A percentile compares a stretch with the other conserved stretches of the same genome.
phyloP scores from a whole-genome alignment of 495 filamentous ascomycete genomes.

The Penicillium goetzii region DNA sequence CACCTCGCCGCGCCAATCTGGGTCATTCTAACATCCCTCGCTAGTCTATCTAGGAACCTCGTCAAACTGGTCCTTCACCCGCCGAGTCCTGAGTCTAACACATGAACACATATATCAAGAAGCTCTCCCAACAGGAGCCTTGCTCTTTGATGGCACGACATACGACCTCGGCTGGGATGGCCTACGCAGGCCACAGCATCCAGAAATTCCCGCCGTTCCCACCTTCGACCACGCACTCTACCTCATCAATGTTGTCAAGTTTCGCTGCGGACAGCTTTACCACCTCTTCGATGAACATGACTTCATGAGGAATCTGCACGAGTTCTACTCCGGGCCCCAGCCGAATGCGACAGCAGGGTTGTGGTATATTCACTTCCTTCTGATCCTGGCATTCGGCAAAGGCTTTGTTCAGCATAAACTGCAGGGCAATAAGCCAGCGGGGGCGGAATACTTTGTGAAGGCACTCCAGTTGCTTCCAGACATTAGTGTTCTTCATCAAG shows the following conservation, averaged over 20 bases:
- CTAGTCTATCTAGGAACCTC: constrained; percentile 50
- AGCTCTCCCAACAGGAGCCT: constrained; percentile 37
- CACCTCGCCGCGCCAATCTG: not conserved
- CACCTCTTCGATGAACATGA: constrained; percentile 49
- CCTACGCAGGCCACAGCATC: constrained; percentile 25
- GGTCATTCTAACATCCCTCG: constrained; percentile 7
- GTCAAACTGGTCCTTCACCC: constrained; percentile 53
- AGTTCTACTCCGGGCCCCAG: constrained; percentile 39
- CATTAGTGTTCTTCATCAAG: constrained; percentile 35
- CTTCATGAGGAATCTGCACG: constrained; percentile 44
- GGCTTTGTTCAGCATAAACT: constrained; percentile 43
- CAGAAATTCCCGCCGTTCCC: constrained; percentile 37
- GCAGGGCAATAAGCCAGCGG: constrained; percentile 38
- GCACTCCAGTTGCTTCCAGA: constrained; percentile 48
- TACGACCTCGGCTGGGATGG: constrained; percentile 52
- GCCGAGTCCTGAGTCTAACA: constrained; percentile 43
- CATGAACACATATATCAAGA: constrained; percentile 43
- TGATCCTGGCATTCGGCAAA: constrained; percentile 50
- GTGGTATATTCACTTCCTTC: constrained; percentile 52
- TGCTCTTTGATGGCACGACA: constrained; percentile 44
- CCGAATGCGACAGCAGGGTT: constrained; percentile 29
- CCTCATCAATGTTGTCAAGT: constrained; percentile 49
- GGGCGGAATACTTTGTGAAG: constrained; percentile 43
- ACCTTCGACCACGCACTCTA: constrained; percentile 47
- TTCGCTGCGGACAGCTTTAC: constrained; percentile 48